Evolutionary conservation across 75 land plant genomes (phyloP).

Genomic region (Pseudotsuga menziesii): DNA sequence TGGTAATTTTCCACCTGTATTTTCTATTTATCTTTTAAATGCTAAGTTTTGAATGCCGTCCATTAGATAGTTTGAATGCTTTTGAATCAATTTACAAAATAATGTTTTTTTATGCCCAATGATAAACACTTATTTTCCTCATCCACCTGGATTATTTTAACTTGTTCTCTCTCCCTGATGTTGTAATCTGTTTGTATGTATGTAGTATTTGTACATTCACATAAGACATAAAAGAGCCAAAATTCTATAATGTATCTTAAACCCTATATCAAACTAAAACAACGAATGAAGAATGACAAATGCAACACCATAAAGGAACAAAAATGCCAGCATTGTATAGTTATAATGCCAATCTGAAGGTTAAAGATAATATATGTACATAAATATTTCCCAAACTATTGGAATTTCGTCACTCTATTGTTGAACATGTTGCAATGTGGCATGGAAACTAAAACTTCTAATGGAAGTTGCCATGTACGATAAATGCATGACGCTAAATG

Average conservation of each 20-base stretch:
- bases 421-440: no score
- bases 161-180: no score
- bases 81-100: no score
- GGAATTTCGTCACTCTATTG: conserved; percentile 95
- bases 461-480: conserved; percentile 66
- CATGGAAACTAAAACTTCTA: no score
- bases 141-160: no score
- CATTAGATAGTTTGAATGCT: no score
- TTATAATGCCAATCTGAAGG: conserved; percentile 95
- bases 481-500: conserved; percentile 69
- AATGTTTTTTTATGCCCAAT: no score
- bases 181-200: no score
- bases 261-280: conserved; percentile 55
- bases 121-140: no score
- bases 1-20: no score
- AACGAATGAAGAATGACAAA: conserved; percentile 69
- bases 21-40: no score
- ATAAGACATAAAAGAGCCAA: conserved; percentile 86
- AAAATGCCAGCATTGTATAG: conserved; percentile 82
- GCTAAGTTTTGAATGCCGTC: no score
- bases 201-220: conserved; percentile 87
- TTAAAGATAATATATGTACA: conserved; percentile 83
- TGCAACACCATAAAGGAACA: conserved; percentile 72
- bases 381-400: conserved; percentile 92
- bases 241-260: conserved; percentile 70